Base-by-base conservation (phyloP, 805 yeast genomes). In the Myxozyma kluyveri region DNA sequence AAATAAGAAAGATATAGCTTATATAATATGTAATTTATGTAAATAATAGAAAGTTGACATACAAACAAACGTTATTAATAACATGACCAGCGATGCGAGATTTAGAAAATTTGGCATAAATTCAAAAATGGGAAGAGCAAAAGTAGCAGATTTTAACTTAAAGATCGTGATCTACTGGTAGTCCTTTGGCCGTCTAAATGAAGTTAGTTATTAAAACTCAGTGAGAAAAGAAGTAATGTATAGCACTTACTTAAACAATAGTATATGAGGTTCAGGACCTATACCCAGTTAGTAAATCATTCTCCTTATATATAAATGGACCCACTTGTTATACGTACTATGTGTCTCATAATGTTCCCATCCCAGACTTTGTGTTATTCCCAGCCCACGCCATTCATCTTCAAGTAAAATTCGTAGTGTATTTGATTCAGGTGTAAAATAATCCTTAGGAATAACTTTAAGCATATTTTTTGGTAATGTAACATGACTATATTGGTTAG, bases 261-360 rank as follows among this genome's bases (percentile, higher is more conserved):
- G 73, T 55, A 93, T 93, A 67, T 93, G 99, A 23, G 99, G 99
- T 70, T 93, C 99, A 40, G 99, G 99, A 0, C 98, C 86, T 66
- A 41, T 21, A 27, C 27, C 21, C 14, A 23, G 32, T 19, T 18
- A 49, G 29, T 6, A 39, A 42, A 23, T 3, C 22, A 23, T n/a
- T 17, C 5, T 19, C 19, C 18, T 17, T 2, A 14, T 10, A 10
- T n/a, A 18, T 18, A 19, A 40, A 2, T 19, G 3, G 22, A 3
- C 29, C 6, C 29, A 21, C 7, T 41, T 10, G 29, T 22, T 39
- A 9, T 42, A 62, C 71, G 14, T 54, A 68, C 72, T 72, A 68
- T 93, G 99, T 38, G 96, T 90, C 65, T 93, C 99, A 66, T 91
- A 93, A 69, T 93, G 99, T 49, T 79, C 93, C 99, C 99, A 93